Evolutionary conservation across 192 early-diverging fungal species (phyloP).

Genomic region (Coemansia sp.): DNA sequence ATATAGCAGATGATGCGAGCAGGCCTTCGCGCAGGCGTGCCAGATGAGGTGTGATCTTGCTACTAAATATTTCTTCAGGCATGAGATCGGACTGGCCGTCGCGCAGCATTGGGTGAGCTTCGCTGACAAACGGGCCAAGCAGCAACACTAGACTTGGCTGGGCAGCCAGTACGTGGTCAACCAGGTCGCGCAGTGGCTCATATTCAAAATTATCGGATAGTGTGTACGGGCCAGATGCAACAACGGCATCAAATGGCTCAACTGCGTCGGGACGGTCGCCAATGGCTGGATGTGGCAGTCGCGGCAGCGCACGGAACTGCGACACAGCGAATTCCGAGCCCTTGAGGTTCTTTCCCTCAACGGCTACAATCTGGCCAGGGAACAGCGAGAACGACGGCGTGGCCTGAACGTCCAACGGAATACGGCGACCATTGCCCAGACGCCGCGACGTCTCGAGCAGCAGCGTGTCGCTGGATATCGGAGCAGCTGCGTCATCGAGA

Average conservation of each 20-base stretch:
- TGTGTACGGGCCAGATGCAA: constrained; percentile 87
- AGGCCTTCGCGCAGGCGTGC: constrained; percentile 52
- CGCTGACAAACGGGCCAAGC: constrained; percentile 72
- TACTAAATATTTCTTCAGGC: constrained; percentile 65
- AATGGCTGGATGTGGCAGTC: constrained; percentile 51
- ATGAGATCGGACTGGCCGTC: constrained; percentile 58
- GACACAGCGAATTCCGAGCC: constrained; percentile 59
- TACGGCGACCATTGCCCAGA: constrained; percentile 70
- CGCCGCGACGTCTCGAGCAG: constrained; percentile 78
- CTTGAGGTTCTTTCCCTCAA: constrained; percentile 66
- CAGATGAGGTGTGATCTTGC: constrained; percentile 62
- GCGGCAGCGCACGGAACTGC: constrained; percentile 60
- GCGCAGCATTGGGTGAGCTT: constrained; percentile 59
- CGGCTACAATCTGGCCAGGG: constrained; percentile 84
- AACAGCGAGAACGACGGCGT: constrained; percentile 72
- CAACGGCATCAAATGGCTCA: constrained; percentile 58
- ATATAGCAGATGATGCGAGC: constrained; percentile 53
- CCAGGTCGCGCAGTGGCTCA: constrained; percentile 79
- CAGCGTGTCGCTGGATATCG: constrained; percentile 54
- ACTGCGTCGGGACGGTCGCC: constrained; percentile 9
- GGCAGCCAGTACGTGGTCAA: constrained; percentile 59
- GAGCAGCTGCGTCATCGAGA: constrained; percentile 57
- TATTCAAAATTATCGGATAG: constrained; percentile 75
- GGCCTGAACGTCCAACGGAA: constrained; percentile 63
- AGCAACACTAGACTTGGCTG: constrained; percentile 81